Percentiles rank a stretch among this genome's conserved stretches.
phyloP scores from a whole-genome alignment of 768 basidiomycete species.

The Mrakia frigida region DNA sequence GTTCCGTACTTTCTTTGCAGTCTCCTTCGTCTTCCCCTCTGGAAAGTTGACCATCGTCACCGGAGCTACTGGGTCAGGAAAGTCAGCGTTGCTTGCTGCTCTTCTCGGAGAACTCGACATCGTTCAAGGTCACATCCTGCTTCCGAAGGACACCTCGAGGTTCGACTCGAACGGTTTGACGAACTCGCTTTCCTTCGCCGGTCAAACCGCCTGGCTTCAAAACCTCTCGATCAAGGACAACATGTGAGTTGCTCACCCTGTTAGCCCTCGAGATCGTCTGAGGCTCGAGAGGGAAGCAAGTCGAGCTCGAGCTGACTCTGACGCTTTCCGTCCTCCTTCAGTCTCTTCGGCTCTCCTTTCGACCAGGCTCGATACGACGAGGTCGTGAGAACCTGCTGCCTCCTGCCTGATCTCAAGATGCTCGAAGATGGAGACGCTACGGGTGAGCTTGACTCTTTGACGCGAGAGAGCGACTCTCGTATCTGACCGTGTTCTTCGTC shows the following conservation, averaged over 20 bases:
- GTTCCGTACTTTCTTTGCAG: constrained; percentile 24
- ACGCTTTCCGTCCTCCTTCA: not conserved
- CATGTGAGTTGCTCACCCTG: no score
- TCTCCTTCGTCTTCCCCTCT: constrained; percentile 65
- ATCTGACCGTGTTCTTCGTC: constrained; percentile 24
- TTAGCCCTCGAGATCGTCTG: no score
- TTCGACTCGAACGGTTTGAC: constrained; percentile 44
- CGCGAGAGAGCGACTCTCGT: not conserved
- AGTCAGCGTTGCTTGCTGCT: constrained; percentile 58
- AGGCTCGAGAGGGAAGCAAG: no score
- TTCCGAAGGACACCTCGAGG: constrained; percentile 60
- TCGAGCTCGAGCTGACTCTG: no score
- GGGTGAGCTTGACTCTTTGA: constrained; percentile 33
- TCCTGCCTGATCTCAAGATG: constrained; percentile 27
- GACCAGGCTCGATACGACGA: constrained; percentile 25
- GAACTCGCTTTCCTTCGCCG: constrained; percentile 61
- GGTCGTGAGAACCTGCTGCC: constrained; percentile 21
- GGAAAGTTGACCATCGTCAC: constrained; percentile 66
- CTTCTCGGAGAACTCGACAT: constrained; percentile 67
- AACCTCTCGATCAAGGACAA: constrained; percentile 45
- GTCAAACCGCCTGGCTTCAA: constrained; percentile 55
- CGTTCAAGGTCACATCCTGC: constrained; percentile 54
- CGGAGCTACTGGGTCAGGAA: constrained; percentile 71
- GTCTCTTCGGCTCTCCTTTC: constrained; percentile 29
- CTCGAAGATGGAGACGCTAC: constrained; percentile 33